phyloP scores from a whole-genome alignment of 2,329 filamentous ascomycete genomes.

The Botrytis elliptica region DNA sequence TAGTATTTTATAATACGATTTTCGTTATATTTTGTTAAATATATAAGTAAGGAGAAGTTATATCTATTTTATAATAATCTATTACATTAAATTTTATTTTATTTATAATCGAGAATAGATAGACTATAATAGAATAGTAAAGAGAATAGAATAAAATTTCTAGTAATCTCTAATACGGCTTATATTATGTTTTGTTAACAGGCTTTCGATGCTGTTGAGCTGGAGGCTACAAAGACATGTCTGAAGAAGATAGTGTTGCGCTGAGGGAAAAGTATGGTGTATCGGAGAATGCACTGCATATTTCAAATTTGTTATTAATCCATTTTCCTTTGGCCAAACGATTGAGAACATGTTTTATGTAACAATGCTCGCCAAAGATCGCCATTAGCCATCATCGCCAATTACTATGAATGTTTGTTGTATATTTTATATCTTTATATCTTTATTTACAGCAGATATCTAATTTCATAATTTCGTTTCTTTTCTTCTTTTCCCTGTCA shows the following conservation, averaged over 20 bases:
- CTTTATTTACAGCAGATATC: background rate
- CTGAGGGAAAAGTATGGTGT: constrained; percentile 67
- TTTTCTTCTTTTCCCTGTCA: no score
- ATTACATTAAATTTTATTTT: no score
- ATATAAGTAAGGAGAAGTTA: no score
- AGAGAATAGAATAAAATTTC: no score
- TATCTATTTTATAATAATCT: no score
- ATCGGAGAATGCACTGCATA: constrained; percentile 67
- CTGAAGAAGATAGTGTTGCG: constrained; percentile 45
- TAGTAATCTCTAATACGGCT: no score
- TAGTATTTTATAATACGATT: no score
- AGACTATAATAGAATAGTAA: no score
- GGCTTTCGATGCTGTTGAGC: constrained; percentile 48
- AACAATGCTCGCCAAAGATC: constrained; percentile 40
- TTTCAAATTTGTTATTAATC: constrained; percentile 87
- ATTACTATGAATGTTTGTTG: background rate
- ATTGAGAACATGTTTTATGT: constrained; percentile 97
- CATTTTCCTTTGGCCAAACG: constrained; percentile 85
- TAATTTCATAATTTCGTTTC: background rate
- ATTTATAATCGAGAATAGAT: no score
- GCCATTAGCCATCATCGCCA: no score
- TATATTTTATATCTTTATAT: background rate
- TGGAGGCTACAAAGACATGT: constrained; percentile 46
- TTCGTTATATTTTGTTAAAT: no score
- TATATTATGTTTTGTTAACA: constrained; percentile 24